phyloP scores from a whole-genome alignment of 176 grass and related monocot species.

The Paspalum notatum region DNA sequence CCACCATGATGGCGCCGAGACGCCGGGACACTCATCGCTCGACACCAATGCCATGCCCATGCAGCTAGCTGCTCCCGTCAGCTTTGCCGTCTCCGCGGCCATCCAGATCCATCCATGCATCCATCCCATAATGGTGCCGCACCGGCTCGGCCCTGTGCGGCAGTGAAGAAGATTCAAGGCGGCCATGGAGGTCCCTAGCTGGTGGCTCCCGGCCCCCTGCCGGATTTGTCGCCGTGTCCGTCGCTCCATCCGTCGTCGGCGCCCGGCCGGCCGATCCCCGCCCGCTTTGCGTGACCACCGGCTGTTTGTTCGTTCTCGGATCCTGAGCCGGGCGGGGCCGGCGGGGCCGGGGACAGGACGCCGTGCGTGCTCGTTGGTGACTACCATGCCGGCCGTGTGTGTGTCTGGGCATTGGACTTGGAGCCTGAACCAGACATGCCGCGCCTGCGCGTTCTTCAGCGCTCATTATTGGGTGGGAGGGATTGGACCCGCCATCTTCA shows the following conservation, averaged over 20 bases:
- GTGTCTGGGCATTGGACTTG: not conserved
- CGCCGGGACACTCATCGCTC: too few relatives aligned
- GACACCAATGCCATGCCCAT: too few relatives aligned
- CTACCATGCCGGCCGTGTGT: not conserved
- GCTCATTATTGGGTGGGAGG: not conserved
- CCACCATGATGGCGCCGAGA: constrained; percentile 21
- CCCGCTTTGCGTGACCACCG: too few relatives aligned
- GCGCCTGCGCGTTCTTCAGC: not conserved
- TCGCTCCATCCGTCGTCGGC: not conserved
- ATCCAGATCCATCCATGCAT: not conserved
- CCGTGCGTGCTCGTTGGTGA: not conserved
- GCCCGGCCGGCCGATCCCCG: not conserved
- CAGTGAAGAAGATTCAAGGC: constrained; percentile 28
- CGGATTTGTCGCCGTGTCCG: constrained; percentile 33
- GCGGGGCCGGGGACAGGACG: not conserved
- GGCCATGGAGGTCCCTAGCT: not conserved
- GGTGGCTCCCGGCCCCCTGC: not conserved
- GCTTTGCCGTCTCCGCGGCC: too few relatives aligned
- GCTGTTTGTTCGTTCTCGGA: not conserved
- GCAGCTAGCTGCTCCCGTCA: too few relatives aligned
- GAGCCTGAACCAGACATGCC: not conserved
- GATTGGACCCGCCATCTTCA: too few relatives aligned
- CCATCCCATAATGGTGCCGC: constrained; percentile 27
- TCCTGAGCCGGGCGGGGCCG: not conserved
- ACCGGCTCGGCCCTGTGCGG: constrained; percentile 4